Conservation (phyloP, 1,139 yeast genomes). For the Blastobotrys petasosporus region DNA sequence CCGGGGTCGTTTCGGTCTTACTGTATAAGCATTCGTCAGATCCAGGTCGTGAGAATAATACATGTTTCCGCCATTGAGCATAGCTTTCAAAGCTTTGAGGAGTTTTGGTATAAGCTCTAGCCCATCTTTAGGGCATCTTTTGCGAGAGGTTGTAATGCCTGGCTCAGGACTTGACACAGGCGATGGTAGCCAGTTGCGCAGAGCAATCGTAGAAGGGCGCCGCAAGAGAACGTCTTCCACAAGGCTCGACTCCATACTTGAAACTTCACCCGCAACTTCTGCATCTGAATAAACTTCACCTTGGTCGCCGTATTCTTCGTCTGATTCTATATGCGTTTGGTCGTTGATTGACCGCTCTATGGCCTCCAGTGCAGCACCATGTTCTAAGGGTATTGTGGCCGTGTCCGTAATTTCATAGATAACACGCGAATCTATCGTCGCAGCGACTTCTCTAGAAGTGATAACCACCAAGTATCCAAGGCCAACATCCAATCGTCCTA, state of each 20-base stretch:
- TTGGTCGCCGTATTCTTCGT: conserved; percentile 1
- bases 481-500: conserved; percentile 22
- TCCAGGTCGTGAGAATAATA: conserved; percentile 25
- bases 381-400: conserved; percentile 18
- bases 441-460: conserved; percentile 17
- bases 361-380: conserved; percentile 3
- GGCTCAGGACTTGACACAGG: conserved; percentile 1
- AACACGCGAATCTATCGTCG: conserved; percentile 12
- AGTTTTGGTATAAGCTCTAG: conserved; percentile 17
- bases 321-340: neutral
- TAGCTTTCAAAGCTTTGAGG: conserved; percentile 11
- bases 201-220: conserved; percentile 7
- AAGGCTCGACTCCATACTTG: conserved; percentile 5
- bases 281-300: conserved; percentile 1
- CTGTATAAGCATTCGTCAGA: conserved; percentile 16
- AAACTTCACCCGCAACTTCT: neutral
- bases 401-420: conserved; percentile 18
- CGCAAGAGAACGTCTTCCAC: conserved; percentile 15
- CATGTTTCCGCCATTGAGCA: conserved; percentile 15
- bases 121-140: neutral
- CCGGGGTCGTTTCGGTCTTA: conserved; percentile 5
- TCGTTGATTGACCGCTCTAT: neutral
- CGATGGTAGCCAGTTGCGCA: conserved; percentile 9
- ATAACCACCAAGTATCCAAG: conserved; percentile 20
- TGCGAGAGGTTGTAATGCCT: neutral